Base-by-base conservation (phyloP, 2,329 filamentous ascomycete species). In the Exophiala xenobiotica region DNA sequence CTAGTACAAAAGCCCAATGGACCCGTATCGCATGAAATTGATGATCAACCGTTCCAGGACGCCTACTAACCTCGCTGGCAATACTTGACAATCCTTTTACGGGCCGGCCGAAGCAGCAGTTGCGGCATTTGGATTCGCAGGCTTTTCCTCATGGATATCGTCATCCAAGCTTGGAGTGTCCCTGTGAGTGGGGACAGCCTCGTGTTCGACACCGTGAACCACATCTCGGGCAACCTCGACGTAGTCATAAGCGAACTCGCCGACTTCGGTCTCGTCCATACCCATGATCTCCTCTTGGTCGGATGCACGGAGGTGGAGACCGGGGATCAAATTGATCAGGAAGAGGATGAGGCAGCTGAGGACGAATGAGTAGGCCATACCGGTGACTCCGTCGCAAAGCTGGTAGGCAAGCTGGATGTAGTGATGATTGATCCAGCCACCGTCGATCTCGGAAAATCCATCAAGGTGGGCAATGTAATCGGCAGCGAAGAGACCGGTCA, bases 191-290 rank as follows among this genome's bases (percentile, higher is more conserved):
- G 51, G 18, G 9, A 37, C 33, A 14, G 48, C 31, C 8, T 45
- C 49, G 22, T 49, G 37, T 7, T 67, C 65, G 23, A 69, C 65
- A 11, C 70, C 67, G 38, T 74, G 73, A 49, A 78, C 73, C 41
- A 90, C 81, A 62, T 91, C 86, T 56, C 88, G 78, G 16, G 81
- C 86, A 59, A 93, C 76, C 76, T 95, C 90, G 59, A 95, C 88
- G 63, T 95, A 95, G 70, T 95, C 90, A 68, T 95, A n/a, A 14
- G 54, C 54, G 89, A 90, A 67, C 93, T 95, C 90, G 67, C 90
- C 90, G 64, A 95, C 88, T 71, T 96, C 90, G 19, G 87, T 85
- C 63, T 95, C 90, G 57, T 83, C 80, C 33, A 83, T 64, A 0
- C 80, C 80, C 23, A 68, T 66, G 4, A 78, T 64, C 63, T 83